phyloP scores from a whole-genome alignment of 1,139 yeast species.

The Zygoascus sp. region DNA sequence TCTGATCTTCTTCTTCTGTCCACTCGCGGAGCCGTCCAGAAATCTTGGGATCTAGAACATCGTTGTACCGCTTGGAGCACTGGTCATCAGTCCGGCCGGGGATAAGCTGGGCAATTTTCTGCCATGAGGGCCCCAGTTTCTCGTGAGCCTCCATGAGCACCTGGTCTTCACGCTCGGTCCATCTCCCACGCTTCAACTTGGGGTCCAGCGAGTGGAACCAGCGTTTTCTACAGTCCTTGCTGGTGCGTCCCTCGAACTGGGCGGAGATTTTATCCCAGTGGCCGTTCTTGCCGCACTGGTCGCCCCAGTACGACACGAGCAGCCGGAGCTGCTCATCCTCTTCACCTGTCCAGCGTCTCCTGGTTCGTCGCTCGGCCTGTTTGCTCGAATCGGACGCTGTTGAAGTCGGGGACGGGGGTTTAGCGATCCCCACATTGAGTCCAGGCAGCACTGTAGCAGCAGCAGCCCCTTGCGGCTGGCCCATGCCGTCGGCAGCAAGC shows the following conservation, averaged over 20 bases:
- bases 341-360: constrained; percentile 70
- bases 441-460: background rate
- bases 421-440: background rate
- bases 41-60: constrained; percentile 79
- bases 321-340: constrained; percentile 72
- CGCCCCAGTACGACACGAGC: constrained; percentile 74
- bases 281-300: constrained; percentile 70
- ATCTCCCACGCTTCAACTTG: constrained; percentile 70
- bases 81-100: constrained; percentile 91
- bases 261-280: constrained; percentile 71
- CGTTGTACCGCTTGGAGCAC: constrained; percentile 87
- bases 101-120: constrained; percentile 68
- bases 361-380: background rate
- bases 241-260: constrained; percentile 72
- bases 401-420: background rate
- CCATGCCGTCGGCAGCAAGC: too few species aligned
- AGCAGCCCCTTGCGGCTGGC: too few species aligned
- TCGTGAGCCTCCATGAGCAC: constrained; percentile 58
- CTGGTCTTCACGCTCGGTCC: constrained; percentile 85
- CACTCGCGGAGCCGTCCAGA: constrained; percentile 76
- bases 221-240: constrained; percentile 87
- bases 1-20: constrained; percentile 72
- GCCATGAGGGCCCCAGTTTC: constrained; percentile 79
- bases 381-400: background rate
- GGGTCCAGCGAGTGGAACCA: constrained; percentile 89